These are phyloP conservation scores for Candida argentea DNA, from an alignment of 805 yeast genomes.

Conservation along the genomic window DNA sequence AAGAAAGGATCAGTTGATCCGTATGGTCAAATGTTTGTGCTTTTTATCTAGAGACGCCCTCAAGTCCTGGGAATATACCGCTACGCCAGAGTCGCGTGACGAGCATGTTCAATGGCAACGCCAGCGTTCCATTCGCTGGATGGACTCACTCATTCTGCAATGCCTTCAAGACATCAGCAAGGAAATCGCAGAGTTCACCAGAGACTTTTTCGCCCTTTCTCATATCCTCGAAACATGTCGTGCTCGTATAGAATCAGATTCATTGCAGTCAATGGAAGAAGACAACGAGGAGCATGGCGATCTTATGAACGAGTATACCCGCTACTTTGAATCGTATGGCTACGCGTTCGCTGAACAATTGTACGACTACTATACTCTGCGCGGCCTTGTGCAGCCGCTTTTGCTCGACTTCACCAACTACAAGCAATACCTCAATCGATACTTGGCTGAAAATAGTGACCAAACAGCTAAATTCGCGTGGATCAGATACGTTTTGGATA, in stretches of 20 bases:
- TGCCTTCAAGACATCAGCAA: constrained; percentile 46
- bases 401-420: constrained; percentile 49
- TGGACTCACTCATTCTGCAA: constrained; percentile 40
- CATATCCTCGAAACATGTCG: constrained; percentile 33
- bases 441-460: constrained; percentile 32
- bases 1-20: constrained; percentile 7
- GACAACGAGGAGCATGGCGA: constrained; percentile 8
- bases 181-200: constrained; percentile 52
- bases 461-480: constrained; percentile 53
- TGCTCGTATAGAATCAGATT: constrained; percentile 17
- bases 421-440: constrained; percentile 38
- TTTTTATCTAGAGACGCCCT: constrained; percentile 27
- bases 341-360: constrained; percentile 59
- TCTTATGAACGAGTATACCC: constrained; percentile 24
- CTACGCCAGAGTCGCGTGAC: constrained; percentile 10
- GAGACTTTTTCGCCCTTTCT: constrained; percentile 57
- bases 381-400: constrained; percentile 42
- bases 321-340: constrained; percentile 52
- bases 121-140: too few species aligned
- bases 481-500: constrained; percentile 54
- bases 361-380: constrained; percentile 46
- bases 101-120: constrained; percentile 17
- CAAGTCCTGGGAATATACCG: constrained; percentile 18
- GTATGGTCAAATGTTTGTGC: constrained; percentile 20
- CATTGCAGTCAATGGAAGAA: constrained; percentile 11